Evolutionary conservation across 768 basidiomycete genomes (phyloP).

Genomic region (Pleurotus cornucopiae): DNA sequence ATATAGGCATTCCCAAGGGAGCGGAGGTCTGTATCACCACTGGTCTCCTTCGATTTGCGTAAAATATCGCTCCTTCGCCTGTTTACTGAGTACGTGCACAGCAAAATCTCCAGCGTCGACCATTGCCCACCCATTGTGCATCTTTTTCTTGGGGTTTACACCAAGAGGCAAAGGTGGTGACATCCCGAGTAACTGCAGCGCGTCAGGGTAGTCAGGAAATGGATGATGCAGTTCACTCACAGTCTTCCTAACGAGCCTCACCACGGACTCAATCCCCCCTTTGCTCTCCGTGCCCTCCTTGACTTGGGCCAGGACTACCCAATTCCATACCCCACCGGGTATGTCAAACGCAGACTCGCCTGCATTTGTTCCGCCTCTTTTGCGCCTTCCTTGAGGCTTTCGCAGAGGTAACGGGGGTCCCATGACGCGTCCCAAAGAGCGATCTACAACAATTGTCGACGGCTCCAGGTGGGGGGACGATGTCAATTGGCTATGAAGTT

Average conservation of each 20-base stretch:
- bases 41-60: constrained; percentile 14
- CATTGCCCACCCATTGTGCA: constrained; percentile 78
- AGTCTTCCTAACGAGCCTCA: constrained; percentile 65
- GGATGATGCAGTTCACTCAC: constrained; percentile 34
- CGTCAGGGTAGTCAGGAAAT: not conserved
- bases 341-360: constrained; percentile 57
- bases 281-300: constrained; percentile 82
- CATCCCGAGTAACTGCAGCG: constrained; percentile 47
- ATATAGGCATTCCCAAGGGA: no score
- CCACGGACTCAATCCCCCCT: constrained; percentile 73
- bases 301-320: constrained; percentile 76
- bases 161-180: constrained; percentile 59
- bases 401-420: constrained; percentile 60
- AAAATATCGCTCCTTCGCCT: constrained; percentile 70
- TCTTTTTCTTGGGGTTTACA: constrained; percentile 56
- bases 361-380: constrained; percentile 61
- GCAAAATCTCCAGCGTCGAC: constrained; percentile 79
- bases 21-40: not conserved
- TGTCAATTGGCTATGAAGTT: constrained; percentile 53
- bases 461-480: constrained; percentile 69
- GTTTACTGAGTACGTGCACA: constrained; percentile 68
- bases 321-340: constrained; percentile 65
- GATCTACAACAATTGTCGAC: constrained; percentile 48
- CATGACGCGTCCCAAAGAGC: constrained; percentile 32
- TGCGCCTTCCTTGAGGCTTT: constrained; percentile 57